Percentiles rank a stretch among this genome's conserved stretches.
Conservation (phyloP, 2,329 filamentous ascomycete species). For the Aspergillus calidoustus region DNA sequence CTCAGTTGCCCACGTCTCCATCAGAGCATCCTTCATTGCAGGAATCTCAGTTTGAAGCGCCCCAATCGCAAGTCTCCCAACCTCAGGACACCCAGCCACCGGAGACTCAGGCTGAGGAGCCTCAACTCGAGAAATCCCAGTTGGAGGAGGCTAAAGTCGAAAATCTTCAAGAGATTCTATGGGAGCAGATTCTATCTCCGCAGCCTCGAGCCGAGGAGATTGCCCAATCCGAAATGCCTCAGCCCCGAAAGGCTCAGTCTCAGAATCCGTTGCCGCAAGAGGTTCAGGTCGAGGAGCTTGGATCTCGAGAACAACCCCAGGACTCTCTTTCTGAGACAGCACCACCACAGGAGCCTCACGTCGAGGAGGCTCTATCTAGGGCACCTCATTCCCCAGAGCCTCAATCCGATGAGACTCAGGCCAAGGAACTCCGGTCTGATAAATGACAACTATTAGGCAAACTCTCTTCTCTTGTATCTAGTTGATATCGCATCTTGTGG, state of each 20-base stretch:
- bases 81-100: neutral
- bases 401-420: neutral
- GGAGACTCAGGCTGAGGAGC: no score
- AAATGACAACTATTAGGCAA: neutral
- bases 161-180: no score
- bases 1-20: neutral
- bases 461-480: neutral
- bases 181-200: no score
- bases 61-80: neutral
- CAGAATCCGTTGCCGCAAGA: neutral
- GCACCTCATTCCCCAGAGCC: neutral
- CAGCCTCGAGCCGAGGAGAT: no score
- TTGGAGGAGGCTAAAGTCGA: no score
- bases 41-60: neutral
- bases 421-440: neutral
- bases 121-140: no score
- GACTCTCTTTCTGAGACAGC: neutral
- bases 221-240: no score
- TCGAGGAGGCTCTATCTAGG: neutral
- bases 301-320: neutral
- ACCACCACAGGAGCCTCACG: neutral
- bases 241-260: neutral
- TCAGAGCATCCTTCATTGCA: neutral
- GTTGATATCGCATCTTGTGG: conserved; percentile 20
- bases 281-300: neutral